Evolutionary conservation across 495 filamentous ascomycete species (phyloP).

Genomic region (Sabuloglossum arenarium): DNA sequence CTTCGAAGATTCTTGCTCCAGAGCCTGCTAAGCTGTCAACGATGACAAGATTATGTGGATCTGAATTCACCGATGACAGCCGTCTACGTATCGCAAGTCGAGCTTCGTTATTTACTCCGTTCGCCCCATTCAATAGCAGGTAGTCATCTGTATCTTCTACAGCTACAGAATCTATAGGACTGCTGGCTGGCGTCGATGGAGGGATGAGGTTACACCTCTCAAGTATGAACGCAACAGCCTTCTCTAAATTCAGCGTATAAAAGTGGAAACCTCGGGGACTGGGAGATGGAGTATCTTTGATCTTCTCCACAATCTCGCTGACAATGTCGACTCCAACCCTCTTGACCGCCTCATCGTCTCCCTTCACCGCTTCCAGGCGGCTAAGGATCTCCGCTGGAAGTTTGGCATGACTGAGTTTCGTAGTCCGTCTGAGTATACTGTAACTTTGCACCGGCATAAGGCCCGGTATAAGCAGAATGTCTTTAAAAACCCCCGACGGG

Average conservation of each 20-base stretch:
- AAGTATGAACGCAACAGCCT: slow-evolving; percentile 81
- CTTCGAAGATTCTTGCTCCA: slow-evolving; percentile 36
- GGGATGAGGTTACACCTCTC: slow-evolving; percentile 74
- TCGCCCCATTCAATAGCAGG: slow-evolving; percentile 10
- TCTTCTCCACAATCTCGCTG: slow-evolving; percentile 43
- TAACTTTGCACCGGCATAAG: slow-evolving; percentile 97
- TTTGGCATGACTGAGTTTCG: slow-evolving; percentile 82
- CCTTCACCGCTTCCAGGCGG: slow-evolving; percentile 57
- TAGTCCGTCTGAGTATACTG: slow-evolving; percentile 80
- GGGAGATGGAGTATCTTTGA: slow-evolving; percentile 38
- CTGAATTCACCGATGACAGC: slow-evolving; percentile 29
- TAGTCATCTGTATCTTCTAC: slow-evolving; percentile 21
- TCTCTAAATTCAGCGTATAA: slow-evolving; percentile 92
- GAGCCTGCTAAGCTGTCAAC: slow-evolving; percentile 26
- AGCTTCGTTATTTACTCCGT: not conserved
- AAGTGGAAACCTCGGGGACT: slow-evolving; percentile 76
- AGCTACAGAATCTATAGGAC: slow-evolving; percentile 23
- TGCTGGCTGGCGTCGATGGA: slow-evolving; percentile 18
- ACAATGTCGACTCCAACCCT: slow-evolving; percentile 47
- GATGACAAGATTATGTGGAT: slow-evolving; percentile 69
- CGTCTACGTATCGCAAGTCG: slow-evolving; percentile 10
- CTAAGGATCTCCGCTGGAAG: slow-evolving; percentile 49
- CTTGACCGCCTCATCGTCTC: slow-evolving; percentile 86
- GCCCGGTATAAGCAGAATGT: slow-evolving; percentile 79
- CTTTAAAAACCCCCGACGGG: slow-evolving; percentile 67